Evolutionary conservation across 1,139 yeast genomes (phyloP).

Genomic region (Zygosaccharomyces pseudobailii): DNA sequence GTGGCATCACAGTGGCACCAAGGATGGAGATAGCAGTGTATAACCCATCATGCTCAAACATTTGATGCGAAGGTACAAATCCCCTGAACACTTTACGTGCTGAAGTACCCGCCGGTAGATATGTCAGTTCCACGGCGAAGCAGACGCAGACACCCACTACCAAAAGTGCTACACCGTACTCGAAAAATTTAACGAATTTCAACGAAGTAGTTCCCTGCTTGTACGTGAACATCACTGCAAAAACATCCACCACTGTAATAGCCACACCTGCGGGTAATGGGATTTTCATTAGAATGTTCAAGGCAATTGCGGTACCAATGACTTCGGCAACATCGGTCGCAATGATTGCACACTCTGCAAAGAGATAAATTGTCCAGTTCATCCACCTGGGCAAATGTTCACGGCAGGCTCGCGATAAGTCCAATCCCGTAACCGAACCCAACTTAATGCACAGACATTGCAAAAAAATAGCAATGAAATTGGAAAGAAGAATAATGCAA

Average conservation of each 20-base stretch:
- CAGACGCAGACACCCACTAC: conserved; percentile 70
- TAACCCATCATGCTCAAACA: conserved; percentile 60
- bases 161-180: conserved; percentile 57
- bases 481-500: conserved; percentile 63
- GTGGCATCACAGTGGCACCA: conserved; percentile 86
- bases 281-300: conserved; percentile 60
- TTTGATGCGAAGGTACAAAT: conserved; percentile 58
- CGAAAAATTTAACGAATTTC: conserved; percentile 60
- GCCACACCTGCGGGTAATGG: conserved; percentile 79
- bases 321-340: conserved; percentile 88
- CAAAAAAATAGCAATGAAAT: conserved; percentile 66
- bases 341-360: conserved; percentile 76
- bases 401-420: conserved; percentile 66
- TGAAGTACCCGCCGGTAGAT: conserved; percentile 46
- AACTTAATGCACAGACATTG: conserved; percentile 69
- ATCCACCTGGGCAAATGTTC: conserved; percentile 58
- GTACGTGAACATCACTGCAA: conserved; percentile 70
- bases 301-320: conserved; percentile 81
- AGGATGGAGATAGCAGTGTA: conserved; percentile 72
- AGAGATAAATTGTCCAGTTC: conserved; percentile 52
- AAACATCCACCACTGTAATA: conserved; percentile 65
- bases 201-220: conserved; percentile 63
- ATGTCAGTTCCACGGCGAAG: conserved; percentile 62
- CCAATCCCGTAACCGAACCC: conserved; percentile 78
- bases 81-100: conserved; percentile 60